A percentile compares a stretch with the other conserved stretches of the same genome.
These are phyloP conservation scores for Ogataea glucozyma DNA, from an alignment of 805 yeast species.

Conservation along the genomic window DNA sequence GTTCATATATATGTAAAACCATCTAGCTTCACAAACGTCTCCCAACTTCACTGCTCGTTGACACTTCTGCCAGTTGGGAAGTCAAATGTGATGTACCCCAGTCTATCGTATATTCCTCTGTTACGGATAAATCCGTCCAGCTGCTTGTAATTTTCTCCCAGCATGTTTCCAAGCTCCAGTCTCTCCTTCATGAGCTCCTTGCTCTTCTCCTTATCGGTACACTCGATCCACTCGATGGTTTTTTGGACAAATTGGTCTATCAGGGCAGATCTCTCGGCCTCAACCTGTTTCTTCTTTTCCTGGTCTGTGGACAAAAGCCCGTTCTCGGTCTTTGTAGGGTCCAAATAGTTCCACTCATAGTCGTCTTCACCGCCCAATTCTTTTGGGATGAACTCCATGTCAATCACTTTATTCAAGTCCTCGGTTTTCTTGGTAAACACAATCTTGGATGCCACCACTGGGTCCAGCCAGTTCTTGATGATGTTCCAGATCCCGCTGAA, in stretches of 20 bases:
- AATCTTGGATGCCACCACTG: conserved; percentile 91
- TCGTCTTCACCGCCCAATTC: conserved; percentile 74
- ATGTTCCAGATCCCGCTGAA: conserved; percentile 94
- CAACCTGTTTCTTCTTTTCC: conserved; percentile 44
- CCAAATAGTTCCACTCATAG: conserved; percentile 57
- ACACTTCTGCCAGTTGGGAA: conserved; percentile 5
- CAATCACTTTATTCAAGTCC: conserved; percentile 68
- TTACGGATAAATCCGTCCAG: conserved; percentile 84
- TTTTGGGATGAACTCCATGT: conserved; percentile 59
- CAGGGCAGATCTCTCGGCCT: conserved; percentile 53
- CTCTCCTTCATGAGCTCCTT: conserved; percentile 53
- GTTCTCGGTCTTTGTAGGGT: conserved; percentile 64
- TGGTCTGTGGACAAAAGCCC: conserved; percentile 45
- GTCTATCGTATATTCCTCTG: conserved; percentile 76
- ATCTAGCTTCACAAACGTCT: too few relatives aligned
- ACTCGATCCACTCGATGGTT: conserved; percentile 79
- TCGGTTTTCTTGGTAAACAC: conserved; percentile 70
- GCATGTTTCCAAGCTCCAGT: conserved; percentile 48
- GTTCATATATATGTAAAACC: too few relatives aligned
- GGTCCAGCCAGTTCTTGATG: conserved; percentile 92
- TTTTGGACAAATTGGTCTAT: conserved; percentile 56
- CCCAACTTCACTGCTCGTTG: not conserved
- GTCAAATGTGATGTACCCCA: conserved; percentile 44
- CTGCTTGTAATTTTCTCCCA: conserved; percentile 63
- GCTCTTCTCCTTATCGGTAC: conserved; percentile 52